A percentile compares a stretch with the other conserved stretches of the same genome.
These are phyloP conservation scores for Achlya hypogyna DNA, from an alignment of 352 stramenopile genomes.

Conservation along the genomic window DNA sequence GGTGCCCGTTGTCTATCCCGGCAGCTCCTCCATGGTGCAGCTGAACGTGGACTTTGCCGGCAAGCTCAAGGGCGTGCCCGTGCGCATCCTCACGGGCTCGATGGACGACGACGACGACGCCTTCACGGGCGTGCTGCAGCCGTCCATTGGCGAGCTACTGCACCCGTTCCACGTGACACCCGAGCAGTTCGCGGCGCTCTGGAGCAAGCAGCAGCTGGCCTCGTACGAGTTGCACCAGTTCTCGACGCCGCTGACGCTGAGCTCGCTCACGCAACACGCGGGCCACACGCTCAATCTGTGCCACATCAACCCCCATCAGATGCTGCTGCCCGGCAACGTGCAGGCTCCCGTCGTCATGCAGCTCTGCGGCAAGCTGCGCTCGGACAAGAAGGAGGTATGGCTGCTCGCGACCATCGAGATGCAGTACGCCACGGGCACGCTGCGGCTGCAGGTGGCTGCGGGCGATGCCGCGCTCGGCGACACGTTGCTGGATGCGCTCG, in stretches of 20 bases:
- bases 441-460: constrained; percentile 11
- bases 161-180: constrained; percentile 58
- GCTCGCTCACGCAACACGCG: constrained; percentile 13
- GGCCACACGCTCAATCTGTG: constrained; percentile 14
- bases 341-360: constrained; percentile 4
- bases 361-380: constrained; percentile 12
- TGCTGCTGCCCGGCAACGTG: background rate
- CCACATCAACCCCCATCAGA: constrained; percentile 19
- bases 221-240: background rate
- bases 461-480: background rate
- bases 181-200: constrained; percentile 55
- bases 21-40: constrained; percentile 62
- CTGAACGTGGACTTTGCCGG: constrained; percentile 79
- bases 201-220: background rate
- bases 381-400: constrained; percentile 20
- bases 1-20: constrained; percentile 74
- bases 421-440: constrained; percentile 9
- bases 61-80: constrained; percentile 49
- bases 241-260: constrained; percentile 6
- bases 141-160: constrained; percentile 55
- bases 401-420: constrained; percentile 16
- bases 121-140: constrained; percentile 49
- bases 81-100: constrained; percentile 51
- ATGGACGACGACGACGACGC: constrained; percentile 26
- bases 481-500: constrained; percentile 1